Conservation (phyloP, 495 filamentous ascomycete species). For the Darksidea phi region DNA sequence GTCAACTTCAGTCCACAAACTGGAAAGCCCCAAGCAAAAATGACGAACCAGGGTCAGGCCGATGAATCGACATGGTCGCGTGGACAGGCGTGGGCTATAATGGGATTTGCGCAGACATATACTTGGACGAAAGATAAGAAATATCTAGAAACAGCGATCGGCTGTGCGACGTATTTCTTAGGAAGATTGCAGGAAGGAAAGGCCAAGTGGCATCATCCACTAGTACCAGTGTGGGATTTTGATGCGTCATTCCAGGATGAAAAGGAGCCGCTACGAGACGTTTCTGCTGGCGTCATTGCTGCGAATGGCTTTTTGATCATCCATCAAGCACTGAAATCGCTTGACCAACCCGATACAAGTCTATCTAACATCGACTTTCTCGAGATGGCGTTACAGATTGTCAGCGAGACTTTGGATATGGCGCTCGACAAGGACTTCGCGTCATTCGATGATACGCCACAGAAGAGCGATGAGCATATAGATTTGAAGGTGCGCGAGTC, state of each 20-base stretch:
- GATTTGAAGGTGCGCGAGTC: constrained; percentile 6
- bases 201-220: constrained; percentile 13
- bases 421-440: constrained; percentile 24
- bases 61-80: constrained; percentile 24
- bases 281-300: constrained; percentile 17
- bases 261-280: constrained; percentile 14
- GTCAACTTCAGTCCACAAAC: constrained; percentile 21
- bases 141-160: constrained; percentile 18
- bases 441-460: background rate
- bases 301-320: constrained; percentile 22
- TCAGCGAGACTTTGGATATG: constrained; percentile 19
- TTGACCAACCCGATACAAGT: background rate
- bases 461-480: background rate
- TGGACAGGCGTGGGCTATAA: constrained; percentile 26
- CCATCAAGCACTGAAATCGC: constrained; percentile 15
- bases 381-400: constrained; percentile 13
- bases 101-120: constrained; percentile 27
- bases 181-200: constrained; percentile 10
- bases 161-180: constrained; percentile 19
- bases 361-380: constrained; percentile 4
- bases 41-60: constrained; percentile 22
- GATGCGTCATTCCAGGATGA: constrained; percentile 9
- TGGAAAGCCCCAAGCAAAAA: constrained; percentile 12
- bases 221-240: constrained; percentile 24
- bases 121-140: constrained; percentile 19